Evolutionary conservation across 257 asterid species (phyloP).

Genomic region (Penstemon barbatus): DNA sequence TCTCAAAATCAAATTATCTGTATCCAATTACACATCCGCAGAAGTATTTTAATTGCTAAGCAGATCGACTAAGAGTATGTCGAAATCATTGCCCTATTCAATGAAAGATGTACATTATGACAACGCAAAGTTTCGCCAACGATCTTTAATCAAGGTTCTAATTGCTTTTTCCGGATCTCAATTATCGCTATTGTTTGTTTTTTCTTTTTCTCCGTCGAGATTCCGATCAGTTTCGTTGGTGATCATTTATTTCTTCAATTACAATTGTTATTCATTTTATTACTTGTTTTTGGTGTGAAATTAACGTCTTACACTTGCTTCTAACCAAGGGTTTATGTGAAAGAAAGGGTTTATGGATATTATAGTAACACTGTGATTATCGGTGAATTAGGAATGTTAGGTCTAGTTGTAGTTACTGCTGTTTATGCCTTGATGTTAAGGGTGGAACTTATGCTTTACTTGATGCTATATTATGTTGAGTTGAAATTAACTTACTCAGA

Average conservation of each 20-base stretch:
- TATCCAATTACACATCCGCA: no score
- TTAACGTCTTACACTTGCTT: slow-evolving; percentile 4
- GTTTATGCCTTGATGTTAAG: not conserved
- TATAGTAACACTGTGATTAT: not conserved
- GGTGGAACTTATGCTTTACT: slow-evolving; percentile 13
- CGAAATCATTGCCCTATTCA: slow-evolving; percentile 81
- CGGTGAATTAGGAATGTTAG: not conserved
- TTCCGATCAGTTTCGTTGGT: slow-evolving; percentile 15
- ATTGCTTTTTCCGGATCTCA: slow-evolving; percentile 27
- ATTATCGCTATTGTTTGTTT: not conserved
- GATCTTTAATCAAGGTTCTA: slow-evolving; percentile 67
- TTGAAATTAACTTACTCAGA: slow-evolving; percentile 22
- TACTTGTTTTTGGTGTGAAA: not conserved
- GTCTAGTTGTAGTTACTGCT: not conserved
- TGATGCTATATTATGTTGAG: slow-evolving; percentile 8
- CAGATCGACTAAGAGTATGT: slow-evolving; percentile 41
- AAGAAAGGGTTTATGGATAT: not conserved
- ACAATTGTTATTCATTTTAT: not conserved
- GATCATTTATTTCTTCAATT: not conserved
- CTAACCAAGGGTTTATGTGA: not conserved
- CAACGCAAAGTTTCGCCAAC: slow-evolving; percentile 86
- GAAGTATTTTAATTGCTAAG: no score
- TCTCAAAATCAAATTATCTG: no score
- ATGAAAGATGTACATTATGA: slow-evolving; percentile 81
- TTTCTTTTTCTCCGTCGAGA: slow-evolving; percentile 3